Evolutionary conservation across 2,329 filamentous ascomycete species (phyloP), one percentile per base, ranked within the genome.

Genomic region (Daldinia eschscholtzii): DNA sequence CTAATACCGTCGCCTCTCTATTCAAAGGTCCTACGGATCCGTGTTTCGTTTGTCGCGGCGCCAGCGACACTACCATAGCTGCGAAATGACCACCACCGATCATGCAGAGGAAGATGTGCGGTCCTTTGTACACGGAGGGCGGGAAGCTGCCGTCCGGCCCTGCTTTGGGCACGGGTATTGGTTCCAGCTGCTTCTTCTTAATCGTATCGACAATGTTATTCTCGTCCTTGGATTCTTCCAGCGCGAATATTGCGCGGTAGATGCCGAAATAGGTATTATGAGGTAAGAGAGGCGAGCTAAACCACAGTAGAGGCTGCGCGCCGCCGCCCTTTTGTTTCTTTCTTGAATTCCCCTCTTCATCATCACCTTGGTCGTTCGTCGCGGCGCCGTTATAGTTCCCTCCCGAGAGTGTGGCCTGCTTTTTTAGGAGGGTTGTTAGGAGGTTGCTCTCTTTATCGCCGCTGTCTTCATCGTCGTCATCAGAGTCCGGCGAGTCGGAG

Each of bases 41-140:
- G 59, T 89, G 88, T 77, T 93, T 95, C 41, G 89, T 88, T 60
- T 92, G 84, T 70, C 94, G 92, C 0, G 96, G 94, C 0, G 93
- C 89, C 3, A 98, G 86, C 0, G 94, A 94, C 10, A 99, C 92
- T 10, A 98, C 86, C 94, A 98, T 98, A 57, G 93, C 96, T 0
- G 96, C 96, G 77, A 99, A 99, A 79, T 99, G 96, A 0, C 96
- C 96, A 67, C 96, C 96, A 26, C 96, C 96, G 57, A 99, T 97
- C 96, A 99, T 99, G 81, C 94, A 98, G 55, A 99, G 87, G 78
- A 99, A 98, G 57, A 97, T 89, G 78, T 98, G 94, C 1, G 94
- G 93, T 6, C 91, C 90, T 26, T 89, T 88, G 76, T 91, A 88
- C 3, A 84, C 83, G 9, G 86, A 81, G 1, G 84, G 82, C 2